Percentiles rank a stretch among this genome's conserved stretches.
Evolutionary conservation across 257 asterid genomes (phyloP).

Genomic region (Apocynum venetum): DNA sequence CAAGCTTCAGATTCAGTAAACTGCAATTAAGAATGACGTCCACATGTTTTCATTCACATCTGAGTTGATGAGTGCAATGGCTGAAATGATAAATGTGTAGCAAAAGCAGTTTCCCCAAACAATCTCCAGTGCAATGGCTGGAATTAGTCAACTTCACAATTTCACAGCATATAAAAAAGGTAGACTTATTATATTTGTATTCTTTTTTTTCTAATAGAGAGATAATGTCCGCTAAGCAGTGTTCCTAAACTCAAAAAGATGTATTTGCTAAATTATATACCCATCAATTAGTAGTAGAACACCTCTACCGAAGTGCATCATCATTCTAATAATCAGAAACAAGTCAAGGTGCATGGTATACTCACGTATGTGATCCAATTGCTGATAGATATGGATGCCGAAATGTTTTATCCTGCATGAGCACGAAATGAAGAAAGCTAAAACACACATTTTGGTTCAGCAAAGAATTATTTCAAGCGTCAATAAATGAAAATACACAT

Average conservation of each 20-base stretch:
- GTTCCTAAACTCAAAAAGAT: background rate
- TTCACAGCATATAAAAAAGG: background rate
- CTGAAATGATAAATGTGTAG: background rate
- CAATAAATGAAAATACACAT: background rate
- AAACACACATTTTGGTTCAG: background rate
- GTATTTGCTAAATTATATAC: background rate
- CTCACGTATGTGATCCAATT: constrained; percentile 92
- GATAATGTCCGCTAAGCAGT: background rate
- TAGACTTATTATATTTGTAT: background rate
- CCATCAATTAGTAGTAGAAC: background rate
- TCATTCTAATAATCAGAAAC: background rate
- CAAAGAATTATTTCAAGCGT: background rate
- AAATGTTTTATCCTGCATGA: constrained; percentile 87
- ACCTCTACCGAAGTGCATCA: background rate
- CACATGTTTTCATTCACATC: background rate
- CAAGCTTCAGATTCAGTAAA: constrained; percentile 1
- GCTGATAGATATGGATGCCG: constrained; percentile 92
- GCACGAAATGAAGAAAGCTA: constrained; percentile 8
- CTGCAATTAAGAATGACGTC: background rate
- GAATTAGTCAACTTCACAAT: background rate
- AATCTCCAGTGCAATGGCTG: background rate
- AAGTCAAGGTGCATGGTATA: constrained; percentile 12
- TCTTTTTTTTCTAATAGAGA: background rate
- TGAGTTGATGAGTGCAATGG: background rate
- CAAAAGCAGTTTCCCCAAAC: too few species aligned